Evolutionary conservation across 1,284 basidiomycete species (phyloP).

Genomic region (Cronartium ribicola): DNA sequence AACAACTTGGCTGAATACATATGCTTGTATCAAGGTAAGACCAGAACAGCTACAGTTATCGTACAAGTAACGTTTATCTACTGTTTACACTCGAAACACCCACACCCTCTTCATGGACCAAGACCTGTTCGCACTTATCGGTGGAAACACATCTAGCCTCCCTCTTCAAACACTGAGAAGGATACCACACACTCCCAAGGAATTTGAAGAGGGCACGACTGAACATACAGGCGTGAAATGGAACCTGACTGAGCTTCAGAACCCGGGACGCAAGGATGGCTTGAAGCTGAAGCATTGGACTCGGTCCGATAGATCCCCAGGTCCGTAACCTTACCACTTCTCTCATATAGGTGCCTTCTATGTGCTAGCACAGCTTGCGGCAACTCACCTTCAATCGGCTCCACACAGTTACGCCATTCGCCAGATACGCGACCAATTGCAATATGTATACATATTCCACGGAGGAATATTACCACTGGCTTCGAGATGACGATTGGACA

Average conservation of each 20-base stretch:
- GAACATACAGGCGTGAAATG: constrained; percentile 4
- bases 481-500: constrained; percentile 80
- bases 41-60: too few species aligned
- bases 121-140: constrained; percentile 5
- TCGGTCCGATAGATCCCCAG: constrained; percentile 12
- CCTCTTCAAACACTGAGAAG: constrained; percentile 9
- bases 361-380: not conserved
- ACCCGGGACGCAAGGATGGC: constrained; percentile 25
- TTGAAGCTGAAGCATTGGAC: constrained; percentile 37
- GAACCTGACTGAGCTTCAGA: constrained; percentile 4
- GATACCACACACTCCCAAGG: not conserved
- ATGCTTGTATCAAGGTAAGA: too few species aligned
- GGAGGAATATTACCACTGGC: constrained; percentile 78
- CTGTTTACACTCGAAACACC: too few species aligned
- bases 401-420: constrained; percentile 56
- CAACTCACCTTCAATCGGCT: not conserved
- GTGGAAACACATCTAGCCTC: constrained; percentile 16
- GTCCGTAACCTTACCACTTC: constrained; percentile 4
- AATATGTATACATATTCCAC: constrained; percentile 75
- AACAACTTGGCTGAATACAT: too few species aligned
- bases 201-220: not conserved
- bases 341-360: not conserved
- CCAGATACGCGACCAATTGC: constrained; percentile 70
- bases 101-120: too few species aligned
- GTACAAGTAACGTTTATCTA: too few species aligned